Conservation (phyloP, 352 stramenopile species). For the Globisporangium middletonii region DNA sequence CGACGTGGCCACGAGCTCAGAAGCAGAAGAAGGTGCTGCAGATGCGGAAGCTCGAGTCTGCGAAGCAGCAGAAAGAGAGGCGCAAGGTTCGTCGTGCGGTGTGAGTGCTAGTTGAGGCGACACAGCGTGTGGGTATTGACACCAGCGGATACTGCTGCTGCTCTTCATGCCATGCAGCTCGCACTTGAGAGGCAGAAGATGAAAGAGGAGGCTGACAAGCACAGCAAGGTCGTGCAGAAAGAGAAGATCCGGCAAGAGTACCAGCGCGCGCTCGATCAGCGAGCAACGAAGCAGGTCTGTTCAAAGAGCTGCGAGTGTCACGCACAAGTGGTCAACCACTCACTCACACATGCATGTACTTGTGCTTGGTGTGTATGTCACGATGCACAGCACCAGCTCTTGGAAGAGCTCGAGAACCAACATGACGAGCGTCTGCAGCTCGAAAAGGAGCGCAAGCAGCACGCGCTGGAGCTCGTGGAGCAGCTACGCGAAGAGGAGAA, state of each 20-base stretch:
- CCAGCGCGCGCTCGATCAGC: conserved; percentile 24
- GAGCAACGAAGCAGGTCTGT: conserved; percentile 34
- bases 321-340: neutral
- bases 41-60: conserved; percentile 33
- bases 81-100: conserved; percentile 21
- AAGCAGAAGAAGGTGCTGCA: conserved; percentile 46
- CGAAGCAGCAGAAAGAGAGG: conserved; percentile 46
- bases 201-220: conserved; percentile 35
- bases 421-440: conserved; percentile 27
- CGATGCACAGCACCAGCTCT: conserved; percentile 26
- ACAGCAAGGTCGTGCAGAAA: conserved; percentile 24
- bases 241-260: conserved; percentile 45
- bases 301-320: neutral
- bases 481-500: conserved; percentile 55
- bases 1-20: conserved; percentile 13
- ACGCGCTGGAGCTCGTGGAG: conserved; percentile 28
- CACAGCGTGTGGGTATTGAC: no score
- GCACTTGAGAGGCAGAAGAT: conserved; percentile 35
- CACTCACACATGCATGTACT: neutral
- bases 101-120: no score
- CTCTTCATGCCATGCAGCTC: conserved; percentile 9
- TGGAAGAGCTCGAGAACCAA: conserved; percentile 27
- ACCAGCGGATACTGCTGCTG: neutral
- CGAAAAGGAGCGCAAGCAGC: conserved; percentile 35
- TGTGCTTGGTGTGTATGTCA: neutral